Evolutionary conservation across 495 filamentous ascomycete species (phyloP), one percentile per base, ranked within the genome.

Genomic region (Aspergillus homomorphus): DNA sequence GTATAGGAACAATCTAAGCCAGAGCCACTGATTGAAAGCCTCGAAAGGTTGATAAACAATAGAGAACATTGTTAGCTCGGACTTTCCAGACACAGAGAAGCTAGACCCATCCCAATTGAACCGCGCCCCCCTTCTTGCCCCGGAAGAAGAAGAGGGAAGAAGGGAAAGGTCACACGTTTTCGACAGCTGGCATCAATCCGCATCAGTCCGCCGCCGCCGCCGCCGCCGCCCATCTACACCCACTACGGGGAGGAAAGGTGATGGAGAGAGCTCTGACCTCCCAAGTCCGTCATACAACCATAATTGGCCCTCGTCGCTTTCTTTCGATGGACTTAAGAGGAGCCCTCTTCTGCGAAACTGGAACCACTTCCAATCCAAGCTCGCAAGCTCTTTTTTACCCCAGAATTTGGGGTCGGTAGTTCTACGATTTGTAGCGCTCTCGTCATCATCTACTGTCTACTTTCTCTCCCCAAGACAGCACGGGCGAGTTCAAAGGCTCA

Each of bases 21-120:
- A 12, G 12, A 38, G 33, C 33, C 26, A 28, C 4, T 28, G 12
- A 5, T 12, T n/a, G n/a, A n/a, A n/a, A n/a, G n/a, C n/a, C n/a
- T n/a, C n/a, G n/a, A n/a, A n/a, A n/a, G n/a, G n/a, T n/a, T n/a
- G n/a, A n/a, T n/a, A n/a, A n/a, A n/a, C n/a, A n/a, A n/a, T n/a
- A n/a, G n/a, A n/a, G n/a, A n/a, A n/a, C n/a, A n/a, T n/a, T 2
- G 33, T 38, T 38, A 38, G 33, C 33, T 14, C 15, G 33, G 4
- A 4, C 26, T 30, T 30, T 30, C 4, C 33, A 38, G 7, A 7
- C 4, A 50, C 53, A 60, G 61, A 57, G 66, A 68, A 70, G 69
- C 57, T 67, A 70, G 70, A 68, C 68, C 66, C 63, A 66, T 66
- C 33, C n/a, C n/a, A n/a, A n/a, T n/a, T n/a, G n/a, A n/a, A n/a